Evolutionary conservation across 805 yeast species (phyloP).

Genomic region (Lipomyces lipofer): DNA sequence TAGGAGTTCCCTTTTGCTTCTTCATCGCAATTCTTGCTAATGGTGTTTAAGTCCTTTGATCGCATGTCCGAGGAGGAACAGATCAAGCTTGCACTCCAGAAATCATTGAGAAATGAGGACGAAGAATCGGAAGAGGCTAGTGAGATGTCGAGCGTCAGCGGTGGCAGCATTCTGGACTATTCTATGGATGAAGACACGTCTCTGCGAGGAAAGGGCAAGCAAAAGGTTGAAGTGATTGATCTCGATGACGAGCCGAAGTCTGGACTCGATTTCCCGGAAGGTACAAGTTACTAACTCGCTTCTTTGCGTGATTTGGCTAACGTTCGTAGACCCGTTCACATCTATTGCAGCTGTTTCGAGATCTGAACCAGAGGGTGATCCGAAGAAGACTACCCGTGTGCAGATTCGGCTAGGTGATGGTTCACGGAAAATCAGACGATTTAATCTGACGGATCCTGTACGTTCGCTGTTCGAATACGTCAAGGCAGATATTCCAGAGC

Average conservation of each 20-base stretch:
- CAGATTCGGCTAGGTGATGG: slow-evolving; percentile 91
- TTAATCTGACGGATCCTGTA: slow-evolving; percentile 60
- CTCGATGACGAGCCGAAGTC: slow-evolving; percentile 23
- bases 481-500: slow-evolving; percentile 56
- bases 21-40: background rate
- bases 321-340: slow-evolving; percentile 40
- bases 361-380: slow-evolving; percentile 63
- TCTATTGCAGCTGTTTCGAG: slow-evolving; percentile 53
- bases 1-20: slow-evolving; percentile 13
- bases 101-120: slow-evolving; percentile 51
- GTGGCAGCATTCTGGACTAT: slow-evolving; percentile 24
- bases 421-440: slow-evolving; percentile 72
- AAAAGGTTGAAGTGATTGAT: slow-evolving; percentile 35
- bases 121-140: slow-evolving; percentile 38
- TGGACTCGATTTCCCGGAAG: too few relatives aligned
- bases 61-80: slow-evolving; percentile 86
- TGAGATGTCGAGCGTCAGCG: slow-evolving; percentile 40
- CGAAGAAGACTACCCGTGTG: slow-evolving; percentile 64
- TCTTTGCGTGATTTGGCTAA: too few relatives aligned
- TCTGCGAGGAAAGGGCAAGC: slow-evolving; percentile 20
- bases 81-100: slow-evolving; percentile 68
- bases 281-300: too few relatives aligned
- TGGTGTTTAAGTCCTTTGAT: slow-evolving; percentile 47
- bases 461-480: slow-evolving; percentile 61
- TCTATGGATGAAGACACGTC: slow-evolving; percentile 21